Base-by-base conservation (phyloP, 352 stramenopile genomes). In the Globisporangium emineosum region DNA sequence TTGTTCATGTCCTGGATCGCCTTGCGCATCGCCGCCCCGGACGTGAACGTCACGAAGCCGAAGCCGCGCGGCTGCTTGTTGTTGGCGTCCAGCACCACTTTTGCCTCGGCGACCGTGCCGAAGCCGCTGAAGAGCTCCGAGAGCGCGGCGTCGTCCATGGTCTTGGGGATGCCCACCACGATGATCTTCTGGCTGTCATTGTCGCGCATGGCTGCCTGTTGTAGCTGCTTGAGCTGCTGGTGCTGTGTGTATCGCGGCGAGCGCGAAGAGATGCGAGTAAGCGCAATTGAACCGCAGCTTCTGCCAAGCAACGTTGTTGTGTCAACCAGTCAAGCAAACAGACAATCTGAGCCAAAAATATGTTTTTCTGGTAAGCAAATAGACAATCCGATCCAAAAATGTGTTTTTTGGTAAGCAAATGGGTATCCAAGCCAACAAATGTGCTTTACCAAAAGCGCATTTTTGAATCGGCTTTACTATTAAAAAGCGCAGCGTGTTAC, bases 171-270 rank as follows among this genome's bases (percentile, higher is more conserved):
- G 30, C 86, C 83, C 51, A 91, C 83, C 30, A 91, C 83, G 72
- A 95, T 91, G 49, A 95, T 72, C 83, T 95, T 95, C 69, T 90
- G 83, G 55, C 75, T 89, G 70, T 91, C 83, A 65, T 93, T 91
- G 29, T 79, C 87, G 17, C 84, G 70, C 80, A 87, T 91, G 10
- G 40, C 33, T 40, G 25, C 55, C 51, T 49, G 8, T 19, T 58
- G 52, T 8, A 29, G 8, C 17, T 58, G 52, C 23, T 23, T 47
- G 19, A 43, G 57, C 56, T 54, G 21, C 27, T 62, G 27, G 21
- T 53, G 49, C 19, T 23, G 8, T 29, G 17, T 55, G 43, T 57
- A n/a, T 1, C 43, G 27, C 50, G 37, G 51, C 50, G 50, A 57
- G 51, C 52, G 30, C 52, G 52, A 58, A 58, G 52, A 58, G 52